A percentile compares a stretch with the other conserved stretches of the same genome.
Evolutionary conservation across 768 basidiomycete genomes (phyloP).

Genomic region (Lactarius akahatsu): DNA sequence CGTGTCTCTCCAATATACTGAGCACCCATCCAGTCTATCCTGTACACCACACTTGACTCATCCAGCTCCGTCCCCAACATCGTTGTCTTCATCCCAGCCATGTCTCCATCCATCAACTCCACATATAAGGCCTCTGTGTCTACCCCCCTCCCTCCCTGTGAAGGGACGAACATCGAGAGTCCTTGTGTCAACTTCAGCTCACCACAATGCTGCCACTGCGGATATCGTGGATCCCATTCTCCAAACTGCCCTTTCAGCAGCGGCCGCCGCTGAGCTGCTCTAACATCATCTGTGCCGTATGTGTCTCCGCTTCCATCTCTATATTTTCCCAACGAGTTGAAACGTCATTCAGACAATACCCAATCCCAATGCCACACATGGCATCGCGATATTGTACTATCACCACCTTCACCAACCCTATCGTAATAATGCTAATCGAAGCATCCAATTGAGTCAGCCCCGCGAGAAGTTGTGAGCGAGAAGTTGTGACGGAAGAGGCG

Average conservation of each 20-base stretch:
- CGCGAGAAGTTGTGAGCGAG: neutral
- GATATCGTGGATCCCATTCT: slow-evolving; percentile 54
- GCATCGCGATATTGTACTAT: slow-evolving; percentile 29
- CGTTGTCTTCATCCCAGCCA: slow-evolving; percentile 12
- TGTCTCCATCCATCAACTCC: slow-evolving; percentile 29
- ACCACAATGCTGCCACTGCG: slow-evolving; percentile 72
- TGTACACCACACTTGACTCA: slow-evolving; percentile 8
- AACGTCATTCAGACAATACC: neutral
- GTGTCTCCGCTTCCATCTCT: neutral
- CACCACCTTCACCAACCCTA: slow-evolving; percentile 8
- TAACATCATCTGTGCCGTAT: slow-evolving; percentile 3
- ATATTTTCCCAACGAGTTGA: neutral
- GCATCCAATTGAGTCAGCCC: slow-evolving; percentile 7
- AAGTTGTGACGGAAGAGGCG: slow-evolving; percentile 2
- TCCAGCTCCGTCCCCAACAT: slow-evolving; percentile 1
- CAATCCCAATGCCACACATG: slow-evolving; percentile 14
- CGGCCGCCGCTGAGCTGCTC: slow-evolving; percentile 36
- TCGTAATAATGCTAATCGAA: slow-evolving; percentile 22
- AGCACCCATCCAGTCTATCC: slow-evolving; percentile 12
- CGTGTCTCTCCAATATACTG: slow-evolving; percentile 14
- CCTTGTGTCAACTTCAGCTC: slow-evolving; percentile 48
- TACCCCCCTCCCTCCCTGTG: slow-evolving; percentile 20
- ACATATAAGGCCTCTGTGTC: slow-evolving; percentile 6
- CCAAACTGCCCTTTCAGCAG: slow-evolving; percentile 57
- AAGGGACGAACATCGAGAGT: slow-evolving; percentile 32